phyloP scores from a whole-genome alignment of 192 early-diverging fungal genomes.

The Podila verticillata region DNA sequence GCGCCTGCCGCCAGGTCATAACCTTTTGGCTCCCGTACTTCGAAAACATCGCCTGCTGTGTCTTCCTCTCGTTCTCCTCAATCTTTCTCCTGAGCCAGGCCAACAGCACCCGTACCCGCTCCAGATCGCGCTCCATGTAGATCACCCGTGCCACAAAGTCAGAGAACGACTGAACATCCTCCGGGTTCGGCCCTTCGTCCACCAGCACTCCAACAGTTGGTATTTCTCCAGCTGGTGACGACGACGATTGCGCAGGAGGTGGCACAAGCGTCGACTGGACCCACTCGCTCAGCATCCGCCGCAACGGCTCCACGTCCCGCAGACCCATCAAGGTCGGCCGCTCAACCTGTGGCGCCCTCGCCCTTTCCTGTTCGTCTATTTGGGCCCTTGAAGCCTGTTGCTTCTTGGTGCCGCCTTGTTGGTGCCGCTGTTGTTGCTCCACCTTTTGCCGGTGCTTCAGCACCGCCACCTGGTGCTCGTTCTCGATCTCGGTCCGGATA shows the following conservation, averaged over 20 bases:
- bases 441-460: conserved; percentile 17
- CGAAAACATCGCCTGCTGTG: not conserved
- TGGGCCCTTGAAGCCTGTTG: too few relatives aligned
- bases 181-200: conserved; percentile 45
- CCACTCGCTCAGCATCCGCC: conserved; percentile 27
- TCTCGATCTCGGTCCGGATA: conserved; percentile 32
- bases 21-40: not conserved
- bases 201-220: not conserved
- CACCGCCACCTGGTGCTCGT: conserved; percentile 13
- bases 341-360: not conserved
- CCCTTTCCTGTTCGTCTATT: not conserved
- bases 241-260: not conserved
- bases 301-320: conserved; percentile 13
- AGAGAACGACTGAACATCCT: conserved; percentile 37
- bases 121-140: conserved; percentile 42
- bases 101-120: conserved; percentile 29
- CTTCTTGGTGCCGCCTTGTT: not conserved
- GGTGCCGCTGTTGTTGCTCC: not conserved
- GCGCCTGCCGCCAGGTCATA: conserved; percentile 24
- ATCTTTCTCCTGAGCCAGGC: conserved; percentile 14
- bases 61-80: conserved; percentile 18
- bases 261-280: conserved; percentile 28
- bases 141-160: conserved; percentile 36
- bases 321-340: conserved; percentile 31
- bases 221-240: not conserved